A percentile compares a stretch with the other conserved stretches of the same genome.
Conservation (phyloP, 495 filamentous ascomycete species). For the Aspergillus indologenus region DNA sequence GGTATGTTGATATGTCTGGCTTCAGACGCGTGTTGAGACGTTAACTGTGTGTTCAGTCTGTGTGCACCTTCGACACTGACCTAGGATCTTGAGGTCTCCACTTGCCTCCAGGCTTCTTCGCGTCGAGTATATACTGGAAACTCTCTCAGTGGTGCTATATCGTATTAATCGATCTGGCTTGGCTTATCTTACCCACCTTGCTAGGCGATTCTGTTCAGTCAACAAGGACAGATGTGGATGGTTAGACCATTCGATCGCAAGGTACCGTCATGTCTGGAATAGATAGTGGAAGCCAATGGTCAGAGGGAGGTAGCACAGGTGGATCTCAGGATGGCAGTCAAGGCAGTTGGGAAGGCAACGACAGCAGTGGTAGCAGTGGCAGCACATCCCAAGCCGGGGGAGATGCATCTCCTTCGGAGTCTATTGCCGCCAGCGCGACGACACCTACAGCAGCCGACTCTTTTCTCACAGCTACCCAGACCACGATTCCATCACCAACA, state of each 20-base stretch:
- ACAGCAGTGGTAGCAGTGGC: not conserved
- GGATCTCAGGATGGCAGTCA: not conserved
- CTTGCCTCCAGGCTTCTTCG: too few relatives aligned
- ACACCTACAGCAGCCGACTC: slow-evolving; percentile 6
- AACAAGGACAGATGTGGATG: too few relatives aligned
- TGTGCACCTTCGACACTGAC: too few relatives aligned
- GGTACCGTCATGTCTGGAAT: not conserved
- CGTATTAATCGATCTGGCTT: too few relatives aligned
- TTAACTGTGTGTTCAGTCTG: too few relatives aligned
- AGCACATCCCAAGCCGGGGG: not conserved
- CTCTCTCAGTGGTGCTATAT: too few relatives aligned
- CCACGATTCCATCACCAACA: not conserved
- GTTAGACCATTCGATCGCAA: not conserved
- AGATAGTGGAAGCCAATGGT: not conserved
- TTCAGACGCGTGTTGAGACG: too few relatives aligned
- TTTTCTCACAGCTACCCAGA: not conserved
- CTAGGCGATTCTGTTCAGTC: too few relatives aligned
- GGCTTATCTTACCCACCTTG: too few relatives aligned
- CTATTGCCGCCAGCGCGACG: not conserved
- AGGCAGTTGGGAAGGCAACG: not conserved
- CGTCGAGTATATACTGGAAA: too few relatives aligned
- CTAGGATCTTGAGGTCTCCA: too few relatives aligned
- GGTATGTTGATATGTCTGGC: too few relatives aligned
- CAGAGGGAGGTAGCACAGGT: not conserved
- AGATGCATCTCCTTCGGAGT: not conserved